These are phyloP conservation scores for Rubia balearica DNA, from an alignment of 305 asterid species.

Conservation along the genomic window DNA sequence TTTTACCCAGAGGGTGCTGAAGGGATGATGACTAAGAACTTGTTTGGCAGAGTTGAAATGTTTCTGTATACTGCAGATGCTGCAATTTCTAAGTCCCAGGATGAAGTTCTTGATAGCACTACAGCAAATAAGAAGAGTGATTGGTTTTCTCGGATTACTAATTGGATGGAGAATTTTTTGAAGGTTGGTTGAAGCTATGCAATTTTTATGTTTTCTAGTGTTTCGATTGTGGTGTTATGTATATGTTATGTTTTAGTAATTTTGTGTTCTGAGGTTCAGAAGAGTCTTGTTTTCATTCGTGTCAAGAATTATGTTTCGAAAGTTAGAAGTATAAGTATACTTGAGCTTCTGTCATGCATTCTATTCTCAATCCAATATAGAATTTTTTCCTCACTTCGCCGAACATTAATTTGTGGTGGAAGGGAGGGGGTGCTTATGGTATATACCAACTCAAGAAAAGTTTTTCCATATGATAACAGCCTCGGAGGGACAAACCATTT, in stretches of 20 bases:
- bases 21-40: slow-evolving; percentile 40
- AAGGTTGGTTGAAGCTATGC: slow-evolving; percentile 51
- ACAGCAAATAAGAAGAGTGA: slow-evolving; percentile 54
- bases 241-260: background rate
- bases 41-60: slow-evolving; percentile 74
- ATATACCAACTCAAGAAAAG: too few relatives aligned
- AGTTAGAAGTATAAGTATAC: too few relatives aligned
- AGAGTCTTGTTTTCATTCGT: background rate
- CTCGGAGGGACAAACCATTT: too few relatives aligned
- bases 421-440: too few relatives aligned
- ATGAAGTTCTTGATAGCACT: slow-evolving; percentile 26
- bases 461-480: too few relatives aligned
- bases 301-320: background rate
- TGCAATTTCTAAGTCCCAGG: slow-evolving; percentile 52
- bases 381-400: too few relatives aligned
- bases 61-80: slow-evolving; percentile 79
- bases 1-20: slow-evolving; percentile 59
- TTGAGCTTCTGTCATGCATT: too few relatives aligned
- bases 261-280: background rate
- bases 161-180: slow-evolving; percentile 79
- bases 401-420: too few relatives aligned
- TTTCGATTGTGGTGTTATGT: background rate
- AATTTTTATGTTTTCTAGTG: slow-evolving; percentile 1
- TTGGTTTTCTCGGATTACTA: slow-evolving; percentile 94
- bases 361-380: too few relatives aligned